Evolutionary conservation across 352 stramenopile species (phyloP), one percentile per base, ranked within the genome.

Genomic region (Thalassiosira exigua): DNA sequence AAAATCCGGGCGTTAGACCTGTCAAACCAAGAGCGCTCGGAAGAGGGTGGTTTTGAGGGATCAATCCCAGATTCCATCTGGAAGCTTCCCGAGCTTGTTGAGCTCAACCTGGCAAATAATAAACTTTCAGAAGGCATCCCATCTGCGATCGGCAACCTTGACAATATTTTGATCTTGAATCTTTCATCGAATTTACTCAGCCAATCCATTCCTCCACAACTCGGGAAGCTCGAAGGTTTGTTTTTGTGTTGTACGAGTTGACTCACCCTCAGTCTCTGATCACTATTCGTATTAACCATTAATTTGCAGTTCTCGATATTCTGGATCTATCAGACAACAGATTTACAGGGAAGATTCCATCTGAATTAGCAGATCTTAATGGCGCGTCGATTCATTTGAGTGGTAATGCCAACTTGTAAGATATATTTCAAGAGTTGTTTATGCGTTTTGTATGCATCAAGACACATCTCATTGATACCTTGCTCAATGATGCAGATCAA

Each of bases 291-390:
- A 44, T 14, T 44, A 14, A 44, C 36, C 14, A 14, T 14, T 14
- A 14, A 44, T 44, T n/a, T n/a, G 22, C 5, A 22, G 36, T 44
- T 44, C 46, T 56, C n/a, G 46, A 56, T 22, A 29, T 56, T 22
- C 24, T 56, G 22, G 46, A 64, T 50, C 1, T 59, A 56, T 66
- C 27, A 5, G 21, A 3, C 7, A 65, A 65, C n/a, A 24, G 29
- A 54, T 50, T 65, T 4, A 24, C 7, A 14, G 56, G 56, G 14
- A 26, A 22, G 4, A 19, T 53, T 7, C 46, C 46, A 56, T 21
- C 46, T 21, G 46, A 56, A 56, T 11, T 56, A 30, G 46, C 9
- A 5, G 24, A 4, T 21, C 46, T 56, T 14, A 44, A 44, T 7
- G 14, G 36, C 7, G 7, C 36, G 14, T 44, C 14, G 36, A 14